Evolutionary conservation across 805 yeast species (phyloP).

Genomic region (Hanseniaspora lachancei): DNA sequence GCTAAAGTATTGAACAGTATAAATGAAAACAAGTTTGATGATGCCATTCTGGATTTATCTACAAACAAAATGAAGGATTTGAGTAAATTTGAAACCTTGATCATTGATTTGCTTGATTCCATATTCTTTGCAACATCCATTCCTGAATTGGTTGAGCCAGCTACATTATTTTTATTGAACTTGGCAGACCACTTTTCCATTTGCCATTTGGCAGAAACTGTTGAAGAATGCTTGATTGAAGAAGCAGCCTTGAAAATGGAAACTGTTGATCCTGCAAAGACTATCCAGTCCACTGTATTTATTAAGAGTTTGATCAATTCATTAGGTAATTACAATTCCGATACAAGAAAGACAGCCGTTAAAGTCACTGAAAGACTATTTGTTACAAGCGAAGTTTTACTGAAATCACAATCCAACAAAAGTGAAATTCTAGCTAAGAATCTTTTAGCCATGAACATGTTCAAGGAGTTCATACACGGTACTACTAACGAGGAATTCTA

Average conservation of each 20-base stretch:
- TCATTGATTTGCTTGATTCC: constrained; percentile 51
- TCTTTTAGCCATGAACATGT: constrained; percentile 62
- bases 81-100: constrained; percentile 50
- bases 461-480: constrained; percentile 73
- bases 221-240: constrained; percentile 53
- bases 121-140: constrained; percentile 66
- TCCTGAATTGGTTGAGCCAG: constrained; percentile 58
- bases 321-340: constrained; percentile 58
- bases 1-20: constrained; percentile 29
- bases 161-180: constrained; percentile 45
- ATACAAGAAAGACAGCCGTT: constrained; percentile 60
- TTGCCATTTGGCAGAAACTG: constrained; percentile 60
- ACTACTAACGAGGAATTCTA: constrained; percentile 85
- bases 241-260: constrained; percentile 59
- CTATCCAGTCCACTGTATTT: constrained; percentile 54
- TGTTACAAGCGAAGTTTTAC: constrained; percentile 47
- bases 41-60: constrained; percentile 17
- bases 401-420: constrained; percentile 33
- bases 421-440: constrained; percentile 46
- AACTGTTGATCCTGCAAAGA: constrained; percentile 65
- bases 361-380: constrained; percentile 51
- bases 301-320: constrained; percentile 68
- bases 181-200: constrained; percentile 69
- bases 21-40: constrained; percentile 27
- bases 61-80: constrained; percentile 29